Percentiles rank a stretch among this genome's conserved stretches.
These are phyloP conservation scores for Paecilomyces dactylethromorphus DNA, from an alignment of 2,329 filamentous ascomycete species.

Conservation along the genomic window DNA sequence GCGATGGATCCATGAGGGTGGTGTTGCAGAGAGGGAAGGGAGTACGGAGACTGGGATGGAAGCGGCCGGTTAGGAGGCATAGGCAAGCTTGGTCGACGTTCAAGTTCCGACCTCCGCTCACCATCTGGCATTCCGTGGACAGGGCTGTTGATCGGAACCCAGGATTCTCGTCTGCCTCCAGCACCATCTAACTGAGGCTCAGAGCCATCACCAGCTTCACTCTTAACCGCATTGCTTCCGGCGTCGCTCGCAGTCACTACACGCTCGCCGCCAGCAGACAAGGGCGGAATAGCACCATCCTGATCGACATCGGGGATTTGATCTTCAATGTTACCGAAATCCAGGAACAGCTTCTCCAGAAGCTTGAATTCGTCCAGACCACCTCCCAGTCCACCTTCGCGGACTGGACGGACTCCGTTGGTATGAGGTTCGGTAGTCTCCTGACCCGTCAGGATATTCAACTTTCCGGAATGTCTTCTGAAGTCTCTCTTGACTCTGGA, in stretches of 20 bases:
- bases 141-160: conserved; percentile 35
- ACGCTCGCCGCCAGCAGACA: conserved; percentile 21
- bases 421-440: conserved; percentile 19
- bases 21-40: conserved; percentile 29
- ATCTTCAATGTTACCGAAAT: conserved; percentile 34
- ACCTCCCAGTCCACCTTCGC: conserved; percentile 26
- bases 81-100: conserved; percentile 30
- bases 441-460: conserved; percentile 17
- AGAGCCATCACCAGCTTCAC: conserved; percentile 26
- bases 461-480: conserved; percentile 26
- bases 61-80: conserved; percentile 25
- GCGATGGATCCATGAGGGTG: conserved; percentile 24
- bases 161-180: conserved; percentile 32
- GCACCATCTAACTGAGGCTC: conserved; percentile 25
- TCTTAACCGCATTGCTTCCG: conserved; percentile 35
- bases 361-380: conserved; percentile 33
- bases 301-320: conserved; percentile 32
- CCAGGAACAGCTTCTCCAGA: conserved; percentile 35
- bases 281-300: conserved; percentile 17
- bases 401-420: conserved; percentile 24
- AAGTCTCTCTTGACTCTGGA: conserved; percentile 32
- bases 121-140: conserved; percentile 21
- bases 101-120: conserved; percentile 16
- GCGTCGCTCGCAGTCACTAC: conserved; percentile 30
- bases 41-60: conserved; percentile 28